Conservation (phyloP, 1,139 yeast species). For the Pichia cactophila region DNA sequence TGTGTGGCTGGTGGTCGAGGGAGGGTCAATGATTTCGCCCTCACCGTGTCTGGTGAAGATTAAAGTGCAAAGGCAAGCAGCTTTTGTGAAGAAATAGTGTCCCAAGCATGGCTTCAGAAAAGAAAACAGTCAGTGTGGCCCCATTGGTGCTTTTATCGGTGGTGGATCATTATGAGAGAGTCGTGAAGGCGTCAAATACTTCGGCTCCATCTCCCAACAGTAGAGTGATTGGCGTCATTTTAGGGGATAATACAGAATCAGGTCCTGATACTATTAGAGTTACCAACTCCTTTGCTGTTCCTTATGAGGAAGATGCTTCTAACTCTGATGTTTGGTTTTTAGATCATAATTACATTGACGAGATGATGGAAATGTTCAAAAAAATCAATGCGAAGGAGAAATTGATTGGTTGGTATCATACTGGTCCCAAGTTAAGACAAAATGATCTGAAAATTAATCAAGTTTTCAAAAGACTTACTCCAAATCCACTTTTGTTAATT, state of each 20-base stretch:
- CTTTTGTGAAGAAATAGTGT: no score
- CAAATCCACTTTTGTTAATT: constrained; percentile 77
- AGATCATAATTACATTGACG: constrained; percentile 92
- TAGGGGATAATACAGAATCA: constrained; percentile 55
- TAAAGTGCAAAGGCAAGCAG: no score
- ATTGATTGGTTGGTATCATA: constrained; percentile 97
- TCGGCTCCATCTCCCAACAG: constrained; percentile 54
- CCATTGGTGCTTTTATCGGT: constrained; percentile 91
- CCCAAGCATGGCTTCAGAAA: constrained; percentile 28
- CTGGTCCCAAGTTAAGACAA: constrained; percentile 87
- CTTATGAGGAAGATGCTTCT: constrained; percentile 94
- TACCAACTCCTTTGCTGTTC: constrained; percentile 77
- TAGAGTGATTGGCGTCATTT: constrained; percentile 87
- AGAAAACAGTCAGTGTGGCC: constrained; percentile 64
- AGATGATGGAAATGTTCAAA: constrained; percentile 97
- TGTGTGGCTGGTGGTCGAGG: no score
- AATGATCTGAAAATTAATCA: constrained; percentile 91
- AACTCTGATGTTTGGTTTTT: constrained; percentile 94
- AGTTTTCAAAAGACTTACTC: constrained; percentile 72
- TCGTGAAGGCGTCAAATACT: constrained; percentile 24
- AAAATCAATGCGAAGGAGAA: constrained; percentile 96
- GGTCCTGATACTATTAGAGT: constrained; percentile 43
- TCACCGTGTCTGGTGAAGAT: not conserved
- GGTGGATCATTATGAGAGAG: constrained; percentile 91
- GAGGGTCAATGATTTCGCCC: no score